Evolutionary conservation across 2,329 filamentous ascomycete species (phyloP).

Genomic region (Coleophoma crateriformis): DNA sequence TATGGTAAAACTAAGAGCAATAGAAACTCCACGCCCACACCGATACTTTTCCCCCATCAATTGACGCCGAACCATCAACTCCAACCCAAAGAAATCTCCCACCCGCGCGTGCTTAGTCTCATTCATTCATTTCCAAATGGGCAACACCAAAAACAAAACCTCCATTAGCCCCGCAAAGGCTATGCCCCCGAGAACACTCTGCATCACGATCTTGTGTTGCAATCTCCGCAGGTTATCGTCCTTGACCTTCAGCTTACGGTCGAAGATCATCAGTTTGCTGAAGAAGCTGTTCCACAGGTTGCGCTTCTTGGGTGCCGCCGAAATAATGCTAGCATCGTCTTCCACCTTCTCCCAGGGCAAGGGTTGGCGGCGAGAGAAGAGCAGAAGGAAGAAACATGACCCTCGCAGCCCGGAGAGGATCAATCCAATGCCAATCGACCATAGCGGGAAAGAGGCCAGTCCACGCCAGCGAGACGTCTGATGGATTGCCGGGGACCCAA

Average conservation of each 20-base stretch:
- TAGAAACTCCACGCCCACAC: too few species aligned
- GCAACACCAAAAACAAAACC: slow-evolving; percentile 34
- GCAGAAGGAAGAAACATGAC: slow-evolving; percentile 41
- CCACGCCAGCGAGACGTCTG: slow-evolving; percentile 34
- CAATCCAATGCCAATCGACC: slow-evolving; percentile 37
- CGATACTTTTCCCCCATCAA: too few species aligned
- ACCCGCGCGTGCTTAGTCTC: too few species aligned
- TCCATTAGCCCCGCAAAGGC: not conserved
- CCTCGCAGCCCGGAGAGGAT: slow-evolving; percentile 39
- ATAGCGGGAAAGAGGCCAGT: slow-evolving; percentile 38
- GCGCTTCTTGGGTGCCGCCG: slow-evolving; percentile 1
- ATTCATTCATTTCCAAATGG: slow-evolving; percentile 32
- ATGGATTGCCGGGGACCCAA: slow-evolving; percentile 30
- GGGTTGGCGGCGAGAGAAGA: slow-evolving; percentile 38
- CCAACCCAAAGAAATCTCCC: too few species aligned
- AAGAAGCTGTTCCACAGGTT: slow-evolving; percentile 24
- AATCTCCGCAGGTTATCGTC: slow-evolving; percentile 35
- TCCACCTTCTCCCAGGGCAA: slow-evolving; percentile 43
- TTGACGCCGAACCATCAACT: too few species aligned
- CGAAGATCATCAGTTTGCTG: slow-evolving; percentile 39
- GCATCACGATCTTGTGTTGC: slow-evolving; percentile 37
- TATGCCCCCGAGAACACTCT: not conserved
- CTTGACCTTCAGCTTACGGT: slow-evolving; percentile 39
- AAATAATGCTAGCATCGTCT: slow-evolving; percentile 21
- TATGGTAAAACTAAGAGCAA: too few species aligned